phyloP scores from a whole-genome alignment of 164 flowering plant genomes.

The Malania oleifera region DNA sequence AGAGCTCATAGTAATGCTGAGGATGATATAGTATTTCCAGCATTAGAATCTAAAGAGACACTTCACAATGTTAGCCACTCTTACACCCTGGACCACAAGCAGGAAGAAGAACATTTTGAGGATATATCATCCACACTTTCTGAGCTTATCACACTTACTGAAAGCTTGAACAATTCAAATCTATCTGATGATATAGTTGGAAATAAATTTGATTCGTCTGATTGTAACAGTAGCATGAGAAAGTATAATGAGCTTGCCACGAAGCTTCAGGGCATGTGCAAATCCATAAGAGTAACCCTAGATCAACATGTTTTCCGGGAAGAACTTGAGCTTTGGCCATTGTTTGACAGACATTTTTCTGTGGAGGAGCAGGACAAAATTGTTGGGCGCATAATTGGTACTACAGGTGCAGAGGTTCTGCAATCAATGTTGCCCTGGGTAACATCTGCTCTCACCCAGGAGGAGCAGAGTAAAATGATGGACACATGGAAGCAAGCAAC shows the following conservation, averaged over 20 bases:
- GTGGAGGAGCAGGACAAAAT: slow-evolving; percentile 94
- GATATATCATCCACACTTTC: slow-evolving; percentile 71
- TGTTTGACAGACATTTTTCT: slow-evolving; percentile 81
- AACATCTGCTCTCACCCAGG: slow-evolving; percentile 81
- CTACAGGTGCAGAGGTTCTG: slow-evolving; percentile 95
- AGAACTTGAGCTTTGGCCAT: slow-evolving; percentile 96
- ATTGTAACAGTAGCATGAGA: slow-evolving; percentile 21
- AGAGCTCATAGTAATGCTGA: slow-evolving; percentile 97
- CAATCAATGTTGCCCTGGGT: slow-evolving; percentile 99
- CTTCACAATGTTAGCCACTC: slow-evolving; percentile 96
- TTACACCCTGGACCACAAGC: slow-evolving; percentile 88
- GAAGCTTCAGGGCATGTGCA: slow-evolving; percentile 94
- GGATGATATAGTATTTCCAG: slow-evolving; percentile 97
- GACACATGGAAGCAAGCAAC: slow-evolving; percentile 93
- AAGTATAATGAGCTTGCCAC: slow-evolving; percentile 70
- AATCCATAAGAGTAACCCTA: slow-evolving; percentile 77
- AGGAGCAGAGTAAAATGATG: slow-evolving; percentile 95
- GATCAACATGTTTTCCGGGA: slow-evolving; percentile 86
- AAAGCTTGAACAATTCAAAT: slow-evolving; percentile 25
- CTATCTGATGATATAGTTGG: slow-evolving; percentile 14
- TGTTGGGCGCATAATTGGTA: slow-evolving; percentile 92
- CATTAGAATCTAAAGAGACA: slow-evolving; percentile 83
- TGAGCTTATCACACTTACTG: slow-evolving; percentile 59
- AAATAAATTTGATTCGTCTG: slow-evolving; percentile 17
- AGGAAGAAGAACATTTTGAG: slow-evolving; percentile 80